Evolutionary conservation across 1,139 yeast genomes (phyloP), one percentile per base, ranked within the genome.

Genomic region (Sugiyamaella pinicola): DNA sequence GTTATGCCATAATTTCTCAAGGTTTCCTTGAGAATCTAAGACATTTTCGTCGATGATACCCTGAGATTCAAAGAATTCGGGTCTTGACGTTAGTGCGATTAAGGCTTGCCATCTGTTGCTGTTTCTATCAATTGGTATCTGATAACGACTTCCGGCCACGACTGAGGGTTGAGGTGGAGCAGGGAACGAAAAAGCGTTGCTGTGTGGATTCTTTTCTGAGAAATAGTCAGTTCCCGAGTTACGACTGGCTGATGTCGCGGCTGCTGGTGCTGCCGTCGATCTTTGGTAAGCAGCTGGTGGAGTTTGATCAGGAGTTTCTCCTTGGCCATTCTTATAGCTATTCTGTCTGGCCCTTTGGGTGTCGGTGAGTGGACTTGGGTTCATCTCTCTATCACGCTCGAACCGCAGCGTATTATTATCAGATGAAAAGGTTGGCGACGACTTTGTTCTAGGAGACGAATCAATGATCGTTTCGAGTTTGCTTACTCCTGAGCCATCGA

Each of bases 1-100:
- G 7, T 61, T 63, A 1, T 59, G 49, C 65, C 65, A 62, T 6
- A 55, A 51, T 7, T 57, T 54, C 15, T 53, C 55, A 24, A 59
- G 56, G 33, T 60, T 59, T 5, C 60, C 58, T 44, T 60, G 62
- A 10, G 47, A 51, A n/a, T 58, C 55, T 26, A 60, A 50, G 4
- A 56, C 63, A 38, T 3, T 26, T 7, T 26, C 31, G 31, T 61
- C 64, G 17, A 60, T 39, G 21, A 43, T 50, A 21, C 59, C 59
- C 7, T 49, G 46, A 24, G 51, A 42, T 7, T 51, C 54, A 12
- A 18, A 29, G 6, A 53, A 18, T 12, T 57, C 59, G 4, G 60
- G 59, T 19, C 61, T 49, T 1, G 61, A 37, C 2, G 64, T 58
- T 7, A 58, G 40, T 13, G 46, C 40, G 10, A 60, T 49, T 22